Base-by-base conservation (phyloP, 108 stramenopile genomes). In the Fragilariopsis cylindrus region DNA sequence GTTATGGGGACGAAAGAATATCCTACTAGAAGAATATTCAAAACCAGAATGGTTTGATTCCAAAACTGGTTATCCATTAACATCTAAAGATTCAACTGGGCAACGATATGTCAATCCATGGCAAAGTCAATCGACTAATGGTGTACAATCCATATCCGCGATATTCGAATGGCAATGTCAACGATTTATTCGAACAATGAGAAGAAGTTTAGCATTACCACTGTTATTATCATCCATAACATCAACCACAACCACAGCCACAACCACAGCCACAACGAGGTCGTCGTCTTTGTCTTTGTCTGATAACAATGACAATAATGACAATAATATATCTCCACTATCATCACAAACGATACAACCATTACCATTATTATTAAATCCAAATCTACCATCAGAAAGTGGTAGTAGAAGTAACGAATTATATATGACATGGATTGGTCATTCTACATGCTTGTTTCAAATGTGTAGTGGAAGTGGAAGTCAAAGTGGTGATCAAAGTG, bases 21-120 rank as follows among this genome's bases (percentile, higher is more conserved):
- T 93, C 3, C 57, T 74, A 18, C 68, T 93, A 3, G 69, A 84
- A 3, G 92, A 93, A 76, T 89, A 88, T 54, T 76, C 83, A 7
- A 50, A 86, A 71, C 43, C 60, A 19, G 79, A 83, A 0, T 92
- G 93, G 91, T 94, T 94, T 68, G 91, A 92, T 69, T 39, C 80
- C 1, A 30, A 30, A 16, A 11, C 55, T 0, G 93, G 93, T 4
- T 87, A 86, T 75, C 93, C 93, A 0, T 72, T 90, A 46, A 88
- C 91, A 5, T 79, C 87, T 40, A 80, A 87, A 12, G 91, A 92
- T 57, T 80, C 77, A 0, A 83, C 88, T 16, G 91, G 91, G 30
- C 2, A 30, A 3, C 81, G 93, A 60, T 94, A 85, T 79, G 91
- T 94, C 47, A 94, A 94, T 82, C 93, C 93, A 30, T 94, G 93